phyloP scores from a whole-genome alignment of 345 rosid species.

The Geranium brycei region DNA sequence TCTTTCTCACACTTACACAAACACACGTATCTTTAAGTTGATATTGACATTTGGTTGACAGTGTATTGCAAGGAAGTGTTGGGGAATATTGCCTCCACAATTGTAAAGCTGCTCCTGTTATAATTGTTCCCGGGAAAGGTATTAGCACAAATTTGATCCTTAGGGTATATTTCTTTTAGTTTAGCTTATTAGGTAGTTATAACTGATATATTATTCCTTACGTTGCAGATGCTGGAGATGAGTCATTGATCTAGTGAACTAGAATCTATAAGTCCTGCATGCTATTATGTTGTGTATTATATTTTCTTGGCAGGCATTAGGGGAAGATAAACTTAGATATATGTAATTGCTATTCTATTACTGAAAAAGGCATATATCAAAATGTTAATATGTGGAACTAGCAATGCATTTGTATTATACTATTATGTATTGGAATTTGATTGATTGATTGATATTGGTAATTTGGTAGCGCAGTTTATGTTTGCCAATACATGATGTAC shows the following conservation, averaged over 20 bases:
- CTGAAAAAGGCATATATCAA: not conserved
- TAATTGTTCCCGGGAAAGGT: constrained; percentile 80
- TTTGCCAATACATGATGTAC: too few species aligned
- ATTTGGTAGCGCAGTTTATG: too few species aligned
- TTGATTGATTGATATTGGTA: too few species aligned
- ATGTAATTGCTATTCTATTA: not conserved
- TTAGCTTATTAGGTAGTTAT: not conserved
- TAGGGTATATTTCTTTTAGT: not conserved
- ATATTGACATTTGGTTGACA: constrained; percentile 12
- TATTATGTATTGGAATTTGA: too few species aligned
- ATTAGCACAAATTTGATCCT: not conserved
- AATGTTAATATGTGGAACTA: not conserved
- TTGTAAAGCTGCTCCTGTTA: constrained; percentile 68
- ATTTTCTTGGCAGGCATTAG: not conserved
- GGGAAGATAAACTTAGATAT: not conserved
- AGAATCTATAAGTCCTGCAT: not conserved
- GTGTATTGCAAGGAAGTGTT: constrained; percentile 68
- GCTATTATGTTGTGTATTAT: not conserved
- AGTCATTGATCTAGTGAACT: constrained; percentile 23
- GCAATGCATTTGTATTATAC: not conserved
- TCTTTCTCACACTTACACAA: not conserved
- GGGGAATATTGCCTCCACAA: constrained; percentile 74
- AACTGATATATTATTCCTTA: not conserved
- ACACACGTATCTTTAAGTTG: not conserved
- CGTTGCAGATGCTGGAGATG: constrained; percentile 34